Evolutionary conservation across 2,329 filamentous ascomycete genomes (phyloP), one percentile per base, ranked within the genome.

Genomic region (Beauveria brongniartii): DNA sequence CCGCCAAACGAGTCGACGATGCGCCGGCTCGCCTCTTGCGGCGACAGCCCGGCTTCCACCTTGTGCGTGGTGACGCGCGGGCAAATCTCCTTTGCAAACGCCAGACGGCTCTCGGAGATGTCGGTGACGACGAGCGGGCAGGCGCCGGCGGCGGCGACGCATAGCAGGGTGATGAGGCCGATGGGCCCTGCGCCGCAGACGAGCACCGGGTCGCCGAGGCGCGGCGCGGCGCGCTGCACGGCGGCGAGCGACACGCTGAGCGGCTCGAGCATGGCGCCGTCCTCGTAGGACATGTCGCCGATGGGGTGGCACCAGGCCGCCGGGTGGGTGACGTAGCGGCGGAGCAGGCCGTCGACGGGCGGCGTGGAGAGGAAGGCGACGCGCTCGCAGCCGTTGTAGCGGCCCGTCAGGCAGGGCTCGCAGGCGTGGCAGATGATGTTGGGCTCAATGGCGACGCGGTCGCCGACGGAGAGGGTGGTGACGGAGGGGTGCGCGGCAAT

Each of bases 271-370:
- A 97, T 82, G 16, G 92, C 89, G 58, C 93, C 94, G 71, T 96
- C 86, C 78, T 97, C 93, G 71, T 86, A 97, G 60, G 86, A 89
- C 89, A 97, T 92, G 74, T 90, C 80, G 53, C 90, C 91, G 67
- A 97, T 94, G 81, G 96, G 96, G 80, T 97, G 91, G 78, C 93
- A 97, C 92, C 92, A 97, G 55, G 89, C 81, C 22, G 92, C 92
- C 3, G 91, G 92, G 78, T 97, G 93, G 78, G 93, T 96, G 77
- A 97, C 90, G 74, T 97, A 97, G 73, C 93, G 86, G 67, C 93
- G 85, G 68, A 97, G 81, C 64, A 97, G 82, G 41, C 93, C 94
- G 9, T 90, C 83, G 34, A 96, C 86, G 14, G 94, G 93, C 9
- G 94, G 93, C 3, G 94, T 97, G 55, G 91, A 95, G 56, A 95